These are phyloP conservation scores for Colletotrichum somersetense DNA, from an alignment of 2,329 filamentous ascomycete genomes.

Conservation along the genomic window DNA sequence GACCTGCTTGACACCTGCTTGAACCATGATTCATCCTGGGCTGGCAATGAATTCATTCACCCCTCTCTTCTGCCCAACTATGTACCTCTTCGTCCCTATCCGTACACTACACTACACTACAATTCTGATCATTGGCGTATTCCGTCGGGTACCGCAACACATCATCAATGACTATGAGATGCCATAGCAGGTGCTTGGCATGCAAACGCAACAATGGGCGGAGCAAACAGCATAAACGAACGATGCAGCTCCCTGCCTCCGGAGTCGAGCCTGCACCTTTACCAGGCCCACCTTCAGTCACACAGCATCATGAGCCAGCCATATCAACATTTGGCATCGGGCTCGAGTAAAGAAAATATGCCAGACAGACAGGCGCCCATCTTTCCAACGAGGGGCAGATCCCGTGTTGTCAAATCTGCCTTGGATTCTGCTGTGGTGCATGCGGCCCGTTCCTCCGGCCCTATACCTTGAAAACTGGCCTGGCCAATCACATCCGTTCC, in stretches of 20 bases:
- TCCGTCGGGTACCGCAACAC: background rate
- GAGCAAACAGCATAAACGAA: background rate
- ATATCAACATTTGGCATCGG: too few relatives aligned
- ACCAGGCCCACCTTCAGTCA: too few relatives aligned
- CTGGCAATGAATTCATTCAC: background rate
- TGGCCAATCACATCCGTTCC: constrained; percentile 48
- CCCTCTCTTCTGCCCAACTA: background rate
- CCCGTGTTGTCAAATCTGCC: constrained; percentile 30
- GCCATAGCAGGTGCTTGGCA: background rate
- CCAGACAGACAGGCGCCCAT: background rate
- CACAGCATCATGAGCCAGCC: too few relatives aligned
- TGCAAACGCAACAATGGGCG: background rate
- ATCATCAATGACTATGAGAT: background rate
- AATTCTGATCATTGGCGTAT: background rate
- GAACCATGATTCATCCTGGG: background rate
- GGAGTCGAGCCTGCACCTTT: too few relatives aligned
- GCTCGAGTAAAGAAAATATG: too few relatives aligned
- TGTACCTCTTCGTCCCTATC: background rate
- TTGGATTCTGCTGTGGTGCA: constrained; percentile 16
- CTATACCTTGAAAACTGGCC: constrained; percentile 43
- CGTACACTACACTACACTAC: too few relatives aligned
- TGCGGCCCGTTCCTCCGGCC: constrained; percentile 43
- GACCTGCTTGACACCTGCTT: background rate
- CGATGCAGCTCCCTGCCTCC: background rate
- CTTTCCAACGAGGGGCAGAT: background rate